These are phyloP conservation scores for Phytophthora sojae DNA, from an alignment of 352 stramenopile genomes.

Conservation along the genomic window DNA sequence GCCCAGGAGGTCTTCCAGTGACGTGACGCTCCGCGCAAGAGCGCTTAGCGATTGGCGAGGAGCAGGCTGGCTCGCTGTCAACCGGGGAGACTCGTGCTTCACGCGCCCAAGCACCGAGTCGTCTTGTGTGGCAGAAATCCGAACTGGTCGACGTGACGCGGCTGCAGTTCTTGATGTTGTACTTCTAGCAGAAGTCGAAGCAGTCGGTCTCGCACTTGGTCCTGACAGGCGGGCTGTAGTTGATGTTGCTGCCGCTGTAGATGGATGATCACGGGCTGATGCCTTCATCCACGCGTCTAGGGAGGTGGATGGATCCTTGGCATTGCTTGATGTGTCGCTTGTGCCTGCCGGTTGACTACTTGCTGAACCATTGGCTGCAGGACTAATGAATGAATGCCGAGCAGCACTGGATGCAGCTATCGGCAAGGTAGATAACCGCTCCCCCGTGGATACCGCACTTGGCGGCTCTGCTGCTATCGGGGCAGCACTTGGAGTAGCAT, in stretches of 20 bases:
- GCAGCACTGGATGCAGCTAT: not conserved
- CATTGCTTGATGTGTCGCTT: not conserved
- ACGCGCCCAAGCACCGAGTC: constrained; percentile 3
- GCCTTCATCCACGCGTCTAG: constrained; percentile 7
- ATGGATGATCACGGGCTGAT: not conserved
- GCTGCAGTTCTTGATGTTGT: not conserved
- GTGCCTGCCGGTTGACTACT: constrained; percentile 4
- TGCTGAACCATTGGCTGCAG: not conserved
- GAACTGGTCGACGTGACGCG: not conserved
- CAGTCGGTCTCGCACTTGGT: not conserved
- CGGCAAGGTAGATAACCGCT: not conserved
- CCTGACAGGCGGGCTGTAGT: not conserved
- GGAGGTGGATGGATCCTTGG: not conserved
- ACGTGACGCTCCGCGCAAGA: constrained; percentile 18
- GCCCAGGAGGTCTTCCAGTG: constrained; percentile 21
- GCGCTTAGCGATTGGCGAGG: constrained; percentile 20
- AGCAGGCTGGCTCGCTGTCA: constrained; percentile 20
- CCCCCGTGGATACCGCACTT: constrained; percentile 5
- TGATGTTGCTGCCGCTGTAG: not conserved
- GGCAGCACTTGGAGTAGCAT: constrained; percentile 4
- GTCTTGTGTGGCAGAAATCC: constrained; percentile 24
- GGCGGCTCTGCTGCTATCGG: not conserved
- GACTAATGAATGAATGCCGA: constrained; percentile 3
- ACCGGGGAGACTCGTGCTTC: constrained; percentile 4
- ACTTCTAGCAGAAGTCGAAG: not conserved